A percentile compares a stretch with the other conserved stretches of the same genome.
Conservation (phyloP, 208 protist genomes). For the Angomonas desouzai region DNA sequence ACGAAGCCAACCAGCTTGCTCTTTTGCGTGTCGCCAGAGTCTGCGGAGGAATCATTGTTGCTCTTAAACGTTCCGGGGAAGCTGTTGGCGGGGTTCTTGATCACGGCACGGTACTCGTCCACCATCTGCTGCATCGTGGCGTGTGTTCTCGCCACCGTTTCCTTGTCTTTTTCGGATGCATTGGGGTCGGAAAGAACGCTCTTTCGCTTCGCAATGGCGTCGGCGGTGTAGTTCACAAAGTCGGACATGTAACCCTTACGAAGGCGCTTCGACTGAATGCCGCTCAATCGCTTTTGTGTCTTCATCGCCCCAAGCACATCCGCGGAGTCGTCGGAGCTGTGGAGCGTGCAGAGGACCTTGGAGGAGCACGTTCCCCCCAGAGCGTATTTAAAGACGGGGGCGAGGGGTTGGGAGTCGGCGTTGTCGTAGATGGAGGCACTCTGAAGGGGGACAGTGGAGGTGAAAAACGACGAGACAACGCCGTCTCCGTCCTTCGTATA, state of each 20-base stretch:
- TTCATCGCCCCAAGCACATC: conserved; percentile 20
- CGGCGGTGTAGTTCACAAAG: conserved; percentile 35
- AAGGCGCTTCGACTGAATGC: conserved; percentile 29
- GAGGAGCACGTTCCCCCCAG: conserved; percentile 42
- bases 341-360: conserved; percentile 21
- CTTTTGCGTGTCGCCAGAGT: conserved; percentile 13
- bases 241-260: conserved; percentile 42
- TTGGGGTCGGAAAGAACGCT: conserved; percentile 14
- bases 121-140: conserved; percentile 20
- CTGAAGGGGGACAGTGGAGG: conserved; percentile 23
- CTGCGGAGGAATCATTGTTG: not conserved
- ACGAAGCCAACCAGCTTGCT: conserved; percentile 36
- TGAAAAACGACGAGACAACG: conserved; percentile 27
- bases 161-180: conserved; percentile 14
- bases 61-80: conserved; percentile 32
- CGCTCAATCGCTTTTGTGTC: conserved; percentile 19
- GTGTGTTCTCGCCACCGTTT: conserved; percentile 11
- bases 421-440: conserved; percentile 21
- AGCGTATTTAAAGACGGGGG: conserved; percentile 43
- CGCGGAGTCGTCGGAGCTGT: conserved; percentile 23
- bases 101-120: conserved; percentile 26
- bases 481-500: conserved; percentile 27
- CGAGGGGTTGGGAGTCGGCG: conserved; percentile 19
- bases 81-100: conserved; percentile 24
- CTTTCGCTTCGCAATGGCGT: conserved; percentile 26